Conservation (phyloP, 2,329 filamentous ascomycete species). For the Trichoderma brevicompactum region DNA sequence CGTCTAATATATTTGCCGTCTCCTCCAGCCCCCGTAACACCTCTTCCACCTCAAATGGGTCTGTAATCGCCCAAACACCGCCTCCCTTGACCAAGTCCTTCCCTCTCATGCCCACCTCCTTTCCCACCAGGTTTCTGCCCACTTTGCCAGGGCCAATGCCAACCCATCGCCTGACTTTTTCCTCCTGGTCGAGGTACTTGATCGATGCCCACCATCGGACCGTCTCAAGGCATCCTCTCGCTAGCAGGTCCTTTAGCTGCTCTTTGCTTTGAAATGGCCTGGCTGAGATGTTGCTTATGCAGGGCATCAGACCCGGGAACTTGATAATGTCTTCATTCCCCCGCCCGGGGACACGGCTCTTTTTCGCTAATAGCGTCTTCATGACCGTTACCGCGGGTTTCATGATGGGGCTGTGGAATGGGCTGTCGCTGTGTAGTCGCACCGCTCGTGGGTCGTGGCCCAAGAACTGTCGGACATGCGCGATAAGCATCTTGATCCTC, state of each 20-base stretch:
- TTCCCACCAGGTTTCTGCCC: constrained; percentile 88
- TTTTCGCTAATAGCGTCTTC: constrained; percentile 66
- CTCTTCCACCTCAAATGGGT: constrained; percentile 75
- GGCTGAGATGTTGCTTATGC: constrained; percentile 85
- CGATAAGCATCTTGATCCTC: constrained; percentile 77
- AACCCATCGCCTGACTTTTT: constrained; percentile 81
- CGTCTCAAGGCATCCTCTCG: constrained; percentile 85
- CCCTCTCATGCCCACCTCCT: constrained; percentile 87
- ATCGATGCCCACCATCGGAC: constrained; percentile 96
- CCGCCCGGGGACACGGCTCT: constrained; percentile 57
- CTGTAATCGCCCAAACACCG: constrained; percentile 89
- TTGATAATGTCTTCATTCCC: constrained; percentile 68
- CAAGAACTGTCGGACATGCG: constrained; percentile 84
- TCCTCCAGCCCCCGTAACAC: constrained; percentile 67
- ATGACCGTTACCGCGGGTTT: constrained; percentile 78
- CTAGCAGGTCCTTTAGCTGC: constrained; percentile 77
- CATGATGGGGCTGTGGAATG: constrained; percentile 94
- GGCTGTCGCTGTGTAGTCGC: constrained; percentile 81
- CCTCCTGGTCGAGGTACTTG: constrained; percentile 82
- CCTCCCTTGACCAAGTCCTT: constrained; percentile 82
- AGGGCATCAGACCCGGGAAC: constrained; percentile 76
- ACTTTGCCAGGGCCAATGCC: constrained; percentile 95
- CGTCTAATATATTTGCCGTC: constrained; percentile 59
- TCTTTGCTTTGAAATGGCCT: constrained; percentile 73
- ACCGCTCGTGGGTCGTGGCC: constrained; percentile 91